Base-by-base conservation (phyloP, 1,284 basidiomycete species). In the Heliocybe sulcata region DNA sequence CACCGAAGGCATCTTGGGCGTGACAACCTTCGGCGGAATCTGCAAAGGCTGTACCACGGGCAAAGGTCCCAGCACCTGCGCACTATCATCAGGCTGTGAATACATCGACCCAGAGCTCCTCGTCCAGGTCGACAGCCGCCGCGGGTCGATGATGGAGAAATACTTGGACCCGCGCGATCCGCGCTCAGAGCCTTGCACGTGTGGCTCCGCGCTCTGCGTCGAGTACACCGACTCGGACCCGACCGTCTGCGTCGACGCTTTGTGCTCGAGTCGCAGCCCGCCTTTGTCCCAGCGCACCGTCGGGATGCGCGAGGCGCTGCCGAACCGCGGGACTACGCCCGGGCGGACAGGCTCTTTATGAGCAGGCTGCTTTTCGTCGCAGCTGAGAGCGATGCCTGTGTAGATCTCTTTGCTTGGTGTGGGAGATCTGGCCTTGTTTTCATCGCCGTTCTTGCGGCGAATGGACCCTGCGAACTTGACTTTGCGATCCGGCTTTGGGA, bases 191-290 rank as follows among this genome's bases (percentile, higher is more conserved):
- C 29, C 29, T 12, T 31, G 29, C 29, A 42, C 19, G 19, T 42
- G 38, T n/a, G 38, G 38, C 50, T 69, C 70, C 10, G 65, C 69
- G 54, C 67, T 72, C 57, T 63, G 65, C 11, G 60, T 64, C 20
- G 70, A 72, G 54, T 70, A 71, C 27, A 59, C 58, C 10, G 69
- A 71, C n/a, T 57, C 60, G 10, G 66, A 62, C 57, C 68, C 68
- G 47, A 65, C 56, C 16, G 38, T 42, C 6, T n/a, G 38, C 6
- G 62, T 62, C 1, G 69, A 68, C 16, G 60, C 59, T 56, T 64
- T 64, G 38, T 66, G 65, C n/a, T 50, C 51, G 12, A 66, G 57
- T 19, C 23, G 4, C 12, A 42, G 12, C 38, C 12, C 12, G 38
- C 38, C 38, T 6, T 16, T 42, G 8, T n/a, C 38, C 38, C 38